These are phyloP conservation scores for Ogataea methanolica DNA, from an alignment of 805 yeast species.

Conservation along the genomic window DNA sequence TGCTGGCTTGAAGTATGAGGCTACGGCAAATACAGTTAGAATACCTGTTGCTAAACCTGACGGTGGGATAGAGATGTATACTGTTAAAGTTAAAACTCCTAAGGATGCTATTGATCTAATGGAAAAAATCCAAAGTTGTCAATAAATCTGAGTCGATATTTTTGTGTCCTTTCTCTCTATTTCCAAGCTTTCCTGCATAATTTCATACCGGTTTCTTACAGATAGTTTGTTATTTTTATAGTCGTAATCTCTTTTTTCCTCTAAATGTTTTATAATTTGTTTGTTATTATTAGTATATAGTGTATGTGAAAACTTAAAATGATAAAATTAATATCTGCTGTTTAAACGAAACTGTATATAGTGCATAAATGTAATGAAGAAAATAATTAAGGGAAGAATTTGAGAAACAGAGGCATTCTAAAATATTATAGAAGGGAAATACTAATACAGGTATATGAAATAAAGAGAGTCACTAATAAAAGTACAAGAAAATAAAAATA, in stretches of 20 bases:
- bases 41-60: constrained; percentile 57
- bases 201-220: no score
- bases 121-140: constrained; percentile 23
- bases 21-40: constrained; percentile 58
- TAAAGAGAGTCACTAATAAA: not conserved
- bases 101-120: constrained; percentile 57
- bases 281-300: no score
- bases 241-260: no score
- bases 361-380: not conserved
- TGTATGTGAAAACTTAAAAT: no score
- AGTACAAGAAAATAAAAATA: not conserved
- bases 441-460: no score
- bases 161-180: not conserved
- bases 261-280: no score
- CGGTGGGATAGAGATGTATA: constrained; percentile 60
- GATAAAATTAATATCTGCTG: not conserved
- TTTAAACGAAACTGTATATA: not conserved
- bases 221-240: no score
- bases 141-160: constrained; percentile 4
- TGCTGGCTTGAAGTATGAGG: constrained; percentile 57
- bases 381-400: not conserved
- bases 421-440: not conserved
- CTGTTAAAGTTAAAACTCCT: constrained; percentile 73
- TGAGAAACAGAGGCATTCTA: no score
- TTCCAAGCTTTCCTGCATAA: not conserved